Evolutionary conservation across 345 rosid species (phyloP).

Genomic region (Populus tremula): DNA sequence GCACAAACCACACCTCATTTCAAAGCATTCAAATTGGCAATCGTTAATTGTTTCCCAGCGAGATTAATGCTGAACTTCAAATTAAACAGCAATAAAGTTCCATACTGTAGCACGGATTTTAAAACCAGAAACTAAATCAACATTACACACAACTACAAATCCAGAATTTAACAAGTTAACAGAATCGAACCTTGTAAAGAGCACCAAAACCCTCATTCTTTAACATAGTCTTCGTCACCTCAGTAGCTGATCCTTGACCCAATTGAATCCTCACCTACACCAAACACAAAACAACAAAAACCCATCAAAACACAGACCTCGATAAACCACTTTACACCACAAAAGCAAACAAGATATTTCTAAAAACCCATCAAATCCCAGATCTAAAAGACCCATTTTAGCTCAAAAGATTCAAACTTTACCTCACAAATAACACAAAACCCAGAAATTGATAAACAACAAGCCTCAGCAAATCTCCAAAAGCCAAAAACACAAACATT

Average conservation of each 20-base stretch:
- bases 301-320: constrained; percentile 16
- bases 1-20: background rate
- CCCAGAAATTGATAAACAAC: background rate
- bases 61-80: background rate
- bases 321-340: background rate
- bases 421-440: background rate
- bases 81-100: background rate
- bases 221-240: constrained; percentile 75
- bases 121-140: constrained; percentile 5
- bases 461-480: background rate
- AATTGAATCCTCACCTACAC: constrained; percentile 93
- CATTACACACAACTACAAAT: background rate
- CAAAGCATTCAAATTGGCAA: background rate
- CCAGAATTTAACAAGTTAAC: background rate
- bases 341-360: background rate
- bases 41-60: background rate
- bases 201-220: constrained; percentile 83
- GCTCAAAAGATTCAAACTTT: constrained; percentile 4
- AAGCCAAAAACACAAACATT: background rate
- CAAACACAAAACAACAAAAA: constrained; percentile 19
- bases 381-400: constrained; percentile 35
- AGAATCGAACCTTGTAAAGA: constrained; percentile 73
- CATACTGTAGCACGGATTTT: background rate
- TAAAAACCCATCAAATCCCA: constrained; percentile 17
- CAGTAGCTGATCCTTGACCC: constrained; percentile 91